A percentile compares a stretch with the other conserved stretches of the same genome.
Evolutionary conservation across 169 alveolate genomes (phyloP).

Genomic region (Plasmodium falciparum): DNA sequence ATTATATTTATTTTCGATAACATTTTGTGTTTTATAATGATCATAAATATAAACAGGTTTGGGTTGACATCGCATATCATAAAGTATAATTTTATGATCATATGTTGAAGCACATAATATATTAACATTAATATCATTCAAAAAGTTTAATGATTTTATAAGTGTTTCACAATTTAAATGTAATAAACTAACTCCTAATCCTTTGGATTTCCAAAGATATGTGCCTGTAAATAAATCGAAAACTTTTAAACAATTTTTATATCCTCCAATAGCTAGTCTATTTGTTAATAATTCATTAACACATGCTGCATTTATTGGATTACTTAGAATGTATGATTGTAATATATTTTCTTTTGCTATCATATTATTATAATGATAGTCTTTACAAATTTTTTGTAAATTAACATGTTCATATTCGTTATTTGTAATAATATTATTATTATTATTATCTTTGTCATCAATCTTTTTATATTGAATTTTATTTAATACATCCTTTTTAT

Average conservation of each 20-base stretch:
- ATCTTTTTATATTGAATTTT: constrained; percentile 35
- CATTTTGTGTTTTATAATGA: constrained; percentile 77
- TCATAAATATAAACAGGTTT: constrained; percentile 84
- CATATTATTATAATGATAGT: constrained; percentile 67
- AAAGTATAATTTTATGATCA: constrained; percentile 79
- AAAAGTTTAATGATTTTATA: constrained; percentile 76
- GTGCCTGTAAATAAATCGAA: constrained; percentile 81
- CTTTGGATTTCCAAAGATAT: constrained; percentile 82
- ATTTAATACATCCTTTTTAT: constrained; percentile 28
- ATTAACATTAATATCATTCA: constrained; percentile 81
- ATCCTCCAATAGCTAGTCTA: constrained; percentile 82
- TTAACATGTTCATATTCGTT: constrained; percentile 33
- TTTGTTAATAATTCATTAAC: constrained; percentile 78
- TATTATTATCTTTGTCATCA: constrained; percentile 36
- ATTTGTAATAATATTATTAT: constrained; percentile 3
- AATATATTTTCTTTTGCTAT: constrained; percentile 37
- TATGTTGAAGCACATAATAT: constrained; percentile 79
- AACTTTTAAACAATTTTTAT: constrained; percentile 76
- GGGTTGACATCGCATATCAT: constrained; percentile 81
- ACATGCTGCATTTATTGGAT: constrained; percentile 78
- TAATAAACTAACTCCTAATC: constrained; percentile 79
- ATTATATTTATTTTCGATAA: constrained; percentile 33
- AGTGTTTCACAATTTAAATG: constrained; percentile 78
- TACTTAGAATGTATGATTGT: constrained; percentile 77
- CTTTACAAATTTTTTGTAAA: constrained; percentile 40